phyloP scores from a whole-genome alignment of 2,329 filamentous ascomycete species.

The Emmonsiellopsis sp. region DNA sequence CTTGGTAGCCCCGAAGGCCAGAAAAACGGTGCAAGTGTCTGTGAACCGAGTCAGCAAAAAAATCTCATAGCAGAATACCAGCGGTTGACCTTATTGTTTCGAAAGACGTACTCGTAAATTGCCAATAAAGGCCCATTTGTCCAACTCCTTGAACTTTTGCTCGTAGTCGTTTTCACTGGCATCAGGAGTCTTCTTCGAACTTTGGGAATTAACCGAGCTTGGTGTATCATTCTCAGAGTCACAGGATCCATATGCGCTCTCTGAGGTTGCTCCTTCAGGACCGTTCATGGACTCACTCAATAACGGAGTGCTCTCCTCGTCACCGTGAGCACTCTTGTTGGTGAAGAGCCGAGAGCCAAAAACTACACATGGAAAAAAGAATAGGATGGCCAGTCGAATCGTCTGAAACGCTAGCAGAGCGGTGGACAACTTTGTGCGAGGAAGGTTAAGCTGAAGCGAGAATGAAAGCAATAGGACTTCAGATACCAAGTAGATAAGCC shows the following conservation, averaged over 20 bases:
- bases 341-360: conserved; percentile 7
- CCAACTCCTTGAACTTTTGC: neutral
- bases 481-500: conserved; percentile 48
- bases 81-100: neutral
- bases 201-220: neutral
- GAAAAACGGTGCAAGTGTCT: conserved; percentile 69
- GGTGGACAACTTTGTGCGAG: conserved; percentile 14
- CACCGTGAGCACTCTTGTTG: conserved; percentile 3
- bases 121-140: neutral
- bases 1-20: conserved; percentile 61
- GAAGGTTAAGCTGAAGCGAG: conserved; percentile 20
- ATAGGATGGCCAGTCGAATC: conserved; percentile 12
- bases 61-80: neutral
- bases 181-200: neutral
- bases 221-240: conserved; percentile 2
- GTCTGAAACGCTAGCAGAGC: conserved; percentile 10
- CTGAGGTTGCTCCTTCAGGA: conserved; percentile 14
- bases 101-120: neutral
- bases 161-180: neutral
- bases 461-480: conserved; percentile 44
- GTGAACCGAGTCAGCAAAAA: conserved; percentile 5
- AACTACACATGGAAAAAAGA: conserved; percentile 10
- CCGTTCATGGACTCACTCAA: conserved; percentile 8
- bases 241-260: conserved; percentile 22
- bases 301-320: conserved; percentile 17